phyloP scores from a whole-genome alignment of 768 basidiomycete species.

The Lactarius quietus region DNA sequence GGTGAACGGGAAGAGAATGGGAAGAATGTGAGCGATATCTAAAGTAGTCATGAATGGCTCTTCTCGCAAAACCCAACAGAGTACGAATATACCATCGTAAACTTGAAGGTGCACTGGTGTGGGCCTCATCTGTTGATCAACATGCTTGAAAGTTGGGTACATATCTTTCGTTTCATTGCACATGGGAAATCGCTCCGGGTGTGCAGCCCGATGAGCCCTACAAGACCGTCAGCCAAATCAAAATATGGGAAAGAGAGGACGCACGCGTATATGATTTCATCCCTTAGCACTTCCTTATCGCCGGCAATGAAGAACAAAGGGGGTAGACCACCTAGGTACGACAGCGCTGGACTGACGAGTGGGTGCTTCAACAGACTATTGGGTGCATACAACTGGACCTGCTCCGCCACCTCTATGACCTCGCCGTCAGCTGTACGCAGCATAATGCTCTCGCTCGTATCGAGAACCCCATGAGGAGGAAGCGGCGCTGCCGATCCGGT shows the following conservation, averaged over 20 bases:
- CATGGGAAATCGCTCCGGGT: slow-evolving; percentile 65
- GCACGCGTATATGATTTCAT: slow-evolving; percentile 86
- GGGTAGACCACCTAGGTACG: slow-evolving; percentile 87
- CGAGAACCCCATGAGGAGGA: slow-evolving; percentile 36
- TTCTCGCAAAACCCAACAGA: slow-evolving; percentile 10
- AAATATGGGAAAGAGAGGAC: slow-evolving; percentile 30
- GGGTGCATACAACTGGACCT: slow-evolving; percentile 83
- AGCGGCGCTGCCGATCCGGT: slow-evolving; percentile 47
- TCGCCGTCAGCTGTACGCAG: slow-evolving; percentile 50
- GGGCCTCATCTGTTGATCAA: slow-evolving; percentile 50
- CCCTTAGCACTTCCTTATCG: slow-evolving; percentile 87
- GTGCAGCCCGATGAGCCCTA: slow-evolving; percentile 88
- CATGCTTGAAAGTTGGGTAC: slow-evolving; percentile 55
- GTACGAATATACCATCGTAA: slow-evolving; percentile 65
- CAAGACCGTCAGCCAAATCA: background rate
- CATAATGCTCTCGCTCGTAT: slow-evolving; percentile 43
- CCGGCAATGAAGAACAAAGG: slow-evolving; percentile 83
- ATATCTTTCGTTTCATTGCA: slow-evolving; percentile 43
- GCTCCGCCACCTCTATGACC: slow-evolving; percentile 51
- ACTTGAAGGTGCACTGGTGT: slow-evolving; percentile 91
- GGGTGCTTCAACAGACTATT: slow-evolving; percentile 79
- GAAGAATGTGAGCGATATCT: slow-evolving; percentile 73
- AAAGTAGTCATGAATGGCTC: slow-evolving; percentile 8
- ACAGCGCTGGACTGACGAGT: slow-evolving; percentile 73
- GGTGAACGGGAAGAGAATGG: slow-evolving; percentile 70